phyloP scores from a whole-genome alignment of 2,329 filamentous ascomycete genomes.

The Cladosporium sp. region DNA sequence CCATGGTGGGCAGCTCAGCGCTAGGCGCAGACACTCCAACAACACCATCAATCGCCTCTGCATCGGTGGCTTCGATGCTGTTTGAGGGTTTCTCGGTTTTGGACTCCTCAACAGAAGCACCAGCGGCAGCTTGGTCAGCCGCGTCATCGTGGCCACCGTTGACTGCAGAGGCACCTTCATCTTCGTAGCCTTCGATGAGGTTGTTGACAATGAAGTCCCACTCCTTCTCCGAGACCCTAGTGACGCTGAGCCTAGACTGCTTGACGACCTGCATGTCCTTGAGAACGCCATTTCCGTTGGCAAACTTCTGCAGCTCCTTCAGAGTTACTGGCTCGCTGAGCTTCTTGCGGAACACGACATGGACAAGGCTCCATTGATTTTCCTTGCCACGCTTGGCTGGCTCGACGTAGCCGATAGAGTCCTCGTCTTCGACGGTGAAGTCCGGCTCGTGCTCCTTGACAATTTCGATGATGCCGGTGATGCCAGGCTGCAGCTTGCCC shows the following conservation, averaged over 20 bases:
- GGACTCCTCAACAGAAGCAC: no score
- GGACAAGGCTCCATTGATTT: slow-evolving; percentile 79
- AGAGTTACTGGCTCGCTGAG: slow-evolving; percentile 66
- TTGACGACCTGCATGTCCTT: slow-evolving; percentile 73
- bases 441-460: slow-evolving; percentile 79
- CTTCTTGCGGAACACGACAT: slow-evolving; percentile 81
- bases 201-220: slow-evolving; percentile 56
- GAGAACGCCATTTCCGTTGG: slow-evolving; percentile 47
- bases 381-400: slow-evolving; percentile 49
- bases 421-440: slow-evolving; percentile 62
- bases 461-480: slow-evolving; percentile 62
- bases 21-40: no score
- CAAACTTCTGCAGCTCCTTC: slow-evolving; percentile 61
- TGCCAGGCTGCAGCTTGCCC: slow-evolving; percentile 57
- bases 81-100: background rate
- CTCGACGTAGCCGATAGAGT: slow-evolving; percentile 76
- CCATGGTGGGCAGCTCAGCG: no score
- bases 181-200: slow-evolving; percentile 23
- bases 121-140: background rate
- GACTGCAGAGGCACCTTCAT: slow-evolving; percentile 10
- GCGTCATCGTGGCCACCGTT: background rate
- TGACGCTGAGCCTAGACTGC: slow-evolving; percentile 76
- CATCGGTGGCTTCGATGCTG: no score
- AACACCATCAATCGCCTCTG: no score
- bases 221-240: slow-evolving; percentile 56